These are phyloP conservation scores for Melaleuca alternifolia DNA, from an alignment of 345 rosid species.

Conservation along the genomic window DNA sequence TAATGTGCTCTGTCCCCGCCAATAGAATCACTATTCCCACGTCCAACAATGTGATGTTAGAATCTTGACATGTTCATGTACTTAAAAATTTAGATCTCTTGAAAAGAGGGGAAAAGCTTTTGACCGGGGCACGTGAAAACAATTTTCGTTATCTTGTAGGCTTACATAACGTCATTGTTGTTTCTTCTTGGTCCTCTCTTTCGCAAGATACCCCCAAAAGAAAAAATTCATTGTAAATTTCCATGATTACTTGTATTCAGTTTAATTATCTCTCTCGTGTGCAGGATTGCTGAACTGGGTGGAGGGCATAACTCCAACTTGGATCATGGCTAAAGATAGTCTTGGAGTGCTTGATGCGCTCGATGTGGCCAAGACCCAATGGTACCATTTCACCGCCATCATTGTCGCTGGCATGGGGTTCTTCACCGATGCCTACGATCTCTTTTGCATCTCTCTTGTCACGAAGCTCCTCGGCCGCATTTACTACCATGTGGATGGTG, in stretches of 20 bases:
- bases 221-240: not conserved
- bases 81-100: not conserved
- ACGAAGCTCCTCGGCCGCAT: slow-evolving; percentile 25
- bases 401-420: slow-evolving; percentile 58
- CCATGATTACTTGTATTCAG: not conserved
- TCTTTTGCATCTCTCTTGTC: slow-evolving; percentile 50
- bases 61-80: not conserved
- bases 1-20: not conserved
- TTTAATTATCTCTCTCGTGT: not conserved
- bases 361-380: slow-evolving; percentile 40
- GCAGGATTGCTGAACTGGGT: not conserved
- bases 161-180: not conserved
- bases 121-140: not conserved
- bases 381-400: slow-evolving; percentile 55
- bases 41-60: not conserved
- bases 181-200: not conserved
- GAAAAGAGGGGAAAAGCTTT: not conserved
- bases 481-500: slow-evolving; percentile 13
- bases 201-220: not conserved
- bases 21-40: not conserved
- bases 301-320: not conserved
- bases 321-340: slow-evolving; percentile 13
- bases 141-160: not conserved
- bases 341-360: slow-evolving; percentile 37
- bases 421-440: slow-evolving; percentile 55